phyloP scores from a whole-genome alignment of 768 basidiomycete species.

The Macrolepiota albuminosa region DNA sequence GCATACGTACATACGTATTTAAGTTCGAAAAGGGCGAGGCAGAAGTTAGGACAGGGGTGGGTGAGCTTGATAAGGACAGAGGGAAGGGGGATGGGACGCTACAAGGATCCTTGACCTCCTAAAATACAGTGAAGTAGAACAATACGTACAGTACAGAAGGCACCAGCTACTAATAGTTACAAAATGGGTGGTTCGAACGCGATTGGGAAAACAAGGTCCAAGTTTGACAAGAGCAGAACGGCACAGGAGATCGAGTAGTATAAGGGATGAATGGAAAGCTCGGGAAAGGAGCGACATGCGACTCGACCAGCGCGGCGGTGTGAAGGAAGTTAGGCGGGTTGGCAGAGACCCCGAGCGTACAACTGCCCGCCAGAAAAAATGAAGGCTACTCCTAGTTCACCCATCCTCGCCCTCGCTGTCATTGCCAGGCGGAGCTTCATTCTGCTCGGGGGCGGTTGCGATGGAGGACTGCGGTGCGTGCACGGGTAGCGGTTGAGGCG shows the following conservation, averaged over 20 bases:
- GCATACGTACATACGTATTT: background rate
- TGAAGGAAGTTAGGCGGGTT: slow-evolving; percentile 14
- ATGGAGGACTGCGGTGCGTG: slow-evolving; percentile 16
- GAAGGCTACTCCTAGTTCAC: background rate
- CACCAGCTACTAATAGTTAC: slow-evolving; percentile 4
- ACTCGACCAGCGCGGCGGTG: slow-evolving; percentile 2
- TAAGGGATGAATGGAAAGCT: slow-evolving; percentile 4
- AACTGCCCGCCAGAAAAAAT: slow-evolving; percentile 11
- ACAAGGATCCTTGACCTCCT: slow-evolving; percentile 3
- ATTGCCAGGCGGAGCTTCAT: background rate
- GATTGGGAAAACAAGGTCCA: slow-evolving; percentile 2
- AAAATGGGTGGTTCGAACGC: slow-evolving; percentile 3
- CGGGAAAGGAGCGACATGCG: slow-evolving; percentile 10
- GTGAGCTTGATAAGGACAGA: background rate
- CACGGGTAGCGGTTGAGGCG: background rate
- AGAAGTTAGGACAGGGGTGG: background rate
- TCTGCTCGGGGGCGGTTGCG: slow-evolving; percentile 6
- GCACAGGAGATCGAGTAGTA: slow-evolving; percentile 2
- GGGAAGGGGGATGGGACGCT: background rate
- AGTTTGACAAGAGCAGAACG: background rate
- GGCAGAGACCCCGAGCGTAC: slow-evolving; percentile 17
- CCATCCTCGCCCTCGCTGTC: slow-evolving; percentile 5
- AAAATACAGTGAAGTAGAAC: slow-evolving; percentile 12
- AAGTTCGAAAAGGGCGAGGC: background rate
- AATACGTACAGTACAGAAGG: slow-evolving; percentile 6